phyloP scores from a whole-genome alignment of 176 grass and related monocot genomes.

The Musa schizocarpa region DNA sequence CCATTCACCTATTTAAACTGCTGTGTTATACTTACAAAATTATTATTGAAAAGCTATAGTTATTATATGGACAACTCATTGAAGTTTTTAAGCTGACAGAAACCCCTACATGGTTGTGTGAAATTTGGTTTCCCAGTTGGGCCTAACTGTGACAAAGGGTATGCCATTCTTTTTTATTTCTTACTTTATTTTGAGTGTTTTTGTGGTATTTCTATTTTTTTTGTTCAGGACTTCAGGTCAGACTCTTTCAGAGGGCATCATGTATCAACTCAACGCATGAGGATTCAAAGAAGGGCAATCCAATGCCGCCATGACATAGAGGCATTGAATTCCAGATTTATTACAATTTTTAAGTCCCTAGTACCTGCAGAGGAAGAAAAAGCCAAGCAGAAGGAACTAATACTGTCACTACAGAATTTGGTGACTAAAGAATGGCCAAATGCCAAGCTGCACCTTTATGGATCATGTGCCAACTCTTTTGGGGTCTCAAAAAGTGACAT shows the following conservation, averaged over 20 bases:
- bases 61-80: too few relatives aligned
- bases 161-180: background rate
- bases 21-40: too few relatives aligned
- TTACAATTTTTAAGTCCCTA: conserved; percentile 71
- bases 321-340: conserved; percentile 44
- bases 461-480: conserved; percentile 90
- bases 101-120: too few relatives aligned
- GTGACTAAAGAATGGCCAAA: conserved; percentile 78
- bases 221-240: conserved; percentile 64
- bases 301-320: conserved; percentile 70
- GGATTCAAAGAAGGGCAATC: conserved; percentile 53
- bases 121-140: background rate
- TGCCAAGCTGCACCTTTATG: conserved; percentile 72
- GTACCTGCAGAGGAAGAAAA: conserved; percentile 78
- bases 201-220: background rate
- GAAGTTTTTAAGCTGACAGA: too few relatives aligned
- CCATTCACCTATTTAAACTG: too few relatives aligned
- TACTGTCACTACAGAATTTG: conserved; percentile 50
- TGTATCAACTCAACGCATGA: conserved; percentile 67
- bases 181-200: too few relatives aligned
- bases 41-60: too few relatives aligned
- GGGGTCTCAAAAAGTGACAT: conserved; percentile 92
- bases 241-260: conserved; percentile 75
- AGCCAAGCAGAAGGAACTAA: conserved; percentile 60
- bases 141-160: background rate